Percentiles rank a stretch among this genome's conserved stretches.
phyloP scores from a whole-genome alignment of 805 yeast genomes.

The Ogataea zsoltii region DNA sequence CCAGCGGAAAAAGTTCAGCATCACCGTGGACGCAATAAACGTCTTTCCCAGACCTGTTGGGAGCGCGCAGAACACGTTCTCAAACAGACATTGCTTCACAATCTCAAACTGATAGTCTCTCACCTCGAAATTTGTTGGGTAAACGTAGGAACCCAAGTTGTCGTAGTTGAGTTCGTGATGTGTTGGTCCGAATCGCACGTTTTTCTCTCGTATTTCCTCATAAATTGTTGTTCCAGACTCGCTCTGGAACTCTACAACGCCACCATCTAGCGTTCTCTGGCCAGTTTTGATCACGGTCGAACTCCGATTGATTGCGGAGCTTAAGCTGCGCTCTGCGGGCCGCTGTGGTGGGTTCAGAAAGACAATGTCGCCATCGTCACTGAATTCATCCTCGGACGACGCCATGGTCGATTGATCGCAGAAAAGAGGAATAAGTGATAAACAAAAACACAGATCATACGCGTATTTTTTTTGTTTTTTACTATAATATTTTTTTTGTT shows the following conservation, averaged over 20 bases:
- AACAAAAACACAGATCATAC: conserved; percentile 6
- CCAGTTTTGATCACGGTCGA: conserved; percentile 19
- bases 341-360: conserved; percentile 12
- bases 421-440: background rate
- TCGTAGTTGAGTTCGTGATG: conserved; percentile 50
- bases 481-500: background rate
- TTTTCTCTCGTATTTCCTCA: conserved; percentile 26
- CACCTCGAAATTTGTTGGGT: conserved; percentile 81
- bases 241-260: conserved; percentile 15
- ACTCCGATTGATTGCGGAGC: conserved; percentile 21
- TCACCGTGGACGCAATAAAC: conserved; percentile 90
- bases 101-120: conserved; percentile 90
- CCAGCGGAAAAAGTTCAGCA: conserved; percentile 90
- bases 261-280: conserved; percentile 30
- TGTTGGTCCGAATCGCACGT: conserved; percentile 37
- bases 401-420: background rate
- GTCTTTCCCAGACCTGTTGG: conserved; percentile 99
- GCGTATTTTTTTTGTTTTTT: conserved; percentile 10
- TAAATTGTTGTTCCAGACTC: conserved; percentile 23
- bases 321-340: background rate
- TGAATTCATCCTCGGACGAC: conserved; percentile 26
- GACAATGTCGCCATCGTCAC: conserved; percentile 27
- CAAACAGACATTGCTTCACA: conserved; percentile 66
- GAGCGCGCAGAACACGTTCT: conserved; percentile 81
- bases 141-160: conserved; percentile 53